Conservation (phyloP, 108 stramenopile genomes). For the Discostella stelligeroides region DNA sequence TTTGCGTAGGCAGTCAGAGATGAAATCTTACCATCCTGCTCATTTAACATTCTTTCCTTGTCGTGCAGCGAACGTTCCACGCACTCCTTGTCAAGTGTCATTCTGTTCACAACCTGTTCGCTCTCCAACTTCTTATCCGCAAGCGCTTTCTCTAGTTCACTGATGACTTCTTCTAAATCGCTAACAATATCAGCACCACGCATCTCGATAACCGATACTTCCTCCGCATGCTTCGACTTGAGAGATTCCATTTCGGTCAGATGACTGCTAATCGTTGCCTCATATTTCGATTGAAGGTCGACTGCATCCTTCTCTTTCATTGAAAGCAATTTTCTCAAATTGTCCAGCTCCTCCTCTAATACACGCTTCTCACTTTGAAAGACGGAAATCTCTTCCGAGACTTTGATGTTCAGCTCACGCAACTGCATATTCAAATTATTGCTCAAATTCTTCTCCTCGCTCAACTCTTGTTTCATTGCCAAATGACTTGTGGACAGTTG, state of each 20-base stretch:
- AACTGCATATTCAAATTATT: slow-evolving; percentile 23
- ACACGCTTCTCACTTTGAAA: slow-evolving; percentile 8
- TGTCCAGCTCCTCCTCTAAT: slow-evolving; percentile 4
- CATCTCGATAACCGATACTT: slow-evolving; percentile 14
- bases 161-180: slow-evolving; percentile 17
- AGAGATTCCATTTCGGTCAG: neutral
- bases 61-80: slow-evolving; percentile 14
- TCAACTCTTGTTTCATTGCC: slow-evolving; percentile 19
- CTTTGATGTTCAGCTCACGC: slow-evolving; percentile 20
- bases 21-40: slow-evolving; percentile 18
- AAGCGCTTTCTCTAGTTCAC: neutral
- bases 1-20: slow-evolving; percentile 23
- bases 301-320: slow-evolving; percentile 1
- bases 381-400: slow-evolving; percentile 15
- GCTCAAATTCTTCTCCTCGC: slow-evolving; percentile 14
- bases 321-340: neutral
- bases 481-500: neutral
- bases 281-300: neutral
- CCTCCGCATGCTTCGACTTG: slow-evolving; percentile 1
- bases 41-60: slow-evolving; percentile 6
- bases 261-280: neutral
- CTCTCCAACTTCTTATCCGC: slow-evolving; percentile 2
- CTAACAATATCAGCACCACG: slow-evolving; percentile 21
- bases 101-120: slow-evolving; percentile 8
- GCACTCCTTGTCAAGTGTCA: slow-evolving; percentile 24